phyloP scores from a whole-genome alignment of 1,284 basidiomycete species.

The Volvariella surrecta region DNA sequence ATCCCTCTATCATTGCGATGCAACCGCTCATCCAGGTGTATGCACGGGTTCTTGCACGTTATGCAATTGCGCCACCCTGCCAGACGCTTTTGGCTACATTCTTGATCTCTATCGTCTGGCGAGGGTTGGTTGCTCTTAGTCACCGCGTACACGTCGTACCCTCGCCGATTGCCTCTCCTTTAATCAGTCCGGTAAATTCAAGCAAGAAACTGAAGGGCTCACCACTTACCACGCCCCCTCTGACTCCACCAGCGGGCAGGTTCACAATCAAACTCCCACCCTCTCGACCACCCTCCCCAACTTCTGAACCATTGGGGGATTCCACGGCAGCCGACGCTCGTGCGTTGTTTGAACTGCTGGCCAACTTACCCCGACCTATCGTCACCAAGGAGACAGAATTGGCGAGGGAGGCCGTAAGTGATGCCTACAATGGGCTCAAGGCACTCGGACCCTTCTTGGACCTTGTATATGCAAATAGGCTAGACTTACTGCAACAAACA shows the following conservation, averaged over 20 bases:
- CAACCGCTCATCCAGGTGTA: conserved; percentile 54
- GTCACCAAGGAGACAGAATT: conserved; percentile 36
- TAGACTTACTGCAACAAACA: conserved; percentile 15
- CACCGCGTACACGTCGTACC: conserved; percentile 38
- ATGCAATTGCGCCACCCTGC: conserved; percentile 40
- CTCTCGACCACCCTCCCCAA: conserved; percentile 61
- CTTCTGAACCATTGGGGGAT: conserved; percentile 22
- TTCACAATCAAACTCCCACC: conserved; percentile 63
- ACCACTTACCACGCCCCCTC: conserved; percentile 37
- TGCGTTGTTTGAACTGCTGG: conserved; percentile 49
- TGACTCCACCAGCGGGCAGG: conserved; percentile 48
- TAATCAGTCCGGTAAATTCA: conserved; percentile 19
- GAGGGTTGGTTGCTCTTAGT: conserved; percentile 57
- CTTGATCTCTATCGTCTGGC: conserved; percentile 67
- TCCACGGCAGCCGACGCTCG: conserved; percentile 48
- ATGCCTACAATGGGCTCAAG: conserved; percentile 58
- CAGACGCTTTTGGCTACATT: conserved; percentile 58
- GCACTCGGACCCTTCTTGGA: conserved; percentile 52
- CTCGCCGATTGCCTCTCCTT: conserved; percentile 37
- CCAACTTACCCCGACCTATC: conserved; percentile 51
- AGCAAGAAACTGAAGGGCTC: conserved; percentile 34
- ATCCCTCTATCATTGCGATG: conserved; percentile 52
- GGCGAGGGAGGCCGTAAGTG: conserved; percentile 68
- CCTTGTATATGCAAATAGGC: conserved; percentile 25
- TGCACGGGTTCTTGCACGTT: conserved; percentile 46